Evolutionary conservation across 345 rosid species (phyloP).

Genomic region (Cardamine chenopodiifolia): DNA sequence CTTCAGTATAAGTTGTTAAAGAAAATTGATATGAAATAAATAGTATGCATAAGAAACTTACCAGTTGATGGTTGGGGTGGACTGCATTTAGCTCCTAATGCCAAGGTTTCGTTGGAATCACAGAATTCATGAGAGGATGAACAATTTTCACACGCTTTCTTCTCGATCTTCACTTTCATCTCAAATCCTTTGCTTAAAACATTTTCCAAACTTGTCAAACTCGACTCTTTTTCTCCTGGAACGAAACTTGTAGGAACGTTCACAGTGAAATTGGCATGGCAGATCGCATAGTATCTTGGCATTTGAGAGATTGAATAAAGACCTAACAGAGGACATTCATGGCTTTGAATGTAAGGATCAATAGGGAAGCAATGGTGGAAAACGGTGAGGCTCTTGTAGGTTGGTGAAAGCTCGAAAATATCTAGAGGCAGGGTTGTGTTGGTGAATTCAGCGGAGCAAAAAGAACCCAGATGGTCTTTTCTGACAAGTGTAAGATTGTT

Average conservation of each 20-base stretch:
- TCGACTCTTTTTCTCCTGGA: not conserved
- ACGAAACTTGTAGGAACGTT: not conserved
- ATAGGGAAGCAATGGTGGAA: not conserved
- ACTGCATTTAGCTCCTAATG: not conserved
- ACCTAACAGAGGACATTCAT: not conserved
- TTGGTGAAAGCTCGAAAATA: not conserved
- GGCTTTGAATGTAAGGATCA: not conserved
- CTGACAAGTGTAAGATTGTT: constrained; percentile 31
- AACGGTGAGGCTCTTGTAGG: constrained; percentile 7
- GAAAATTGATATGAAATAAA: not conserved
- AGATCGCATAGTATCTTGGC: not conserved
- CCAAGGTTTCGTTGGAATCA: not conserved
- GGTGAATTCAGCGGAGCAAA: constrained; percentile 1
- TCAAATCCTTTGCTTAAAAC: constrained; percentile 35
- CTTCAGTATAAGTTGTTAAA: not conserved
- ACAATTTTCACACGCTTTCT: constrained; percentile 13
- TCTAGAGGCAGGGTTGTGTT: not conserved
- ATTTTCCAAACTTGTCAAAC: not conserved
- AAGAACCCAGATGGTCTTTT: not conserved
- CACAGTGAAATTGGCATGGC: not conserved
- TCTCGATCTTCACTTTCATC: constrained; percentile 35
- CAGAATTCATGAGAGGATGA: not conserved
- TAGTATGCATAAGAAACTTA: constrained; percentile 13
- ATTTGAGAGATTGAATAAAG: too few species aligned
- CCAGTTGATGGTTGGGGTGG: constrained; percentile 4